Base-by-base conservation (phyloP, 306 rosid species). In the Luffa aegyptiaca region DNA sequence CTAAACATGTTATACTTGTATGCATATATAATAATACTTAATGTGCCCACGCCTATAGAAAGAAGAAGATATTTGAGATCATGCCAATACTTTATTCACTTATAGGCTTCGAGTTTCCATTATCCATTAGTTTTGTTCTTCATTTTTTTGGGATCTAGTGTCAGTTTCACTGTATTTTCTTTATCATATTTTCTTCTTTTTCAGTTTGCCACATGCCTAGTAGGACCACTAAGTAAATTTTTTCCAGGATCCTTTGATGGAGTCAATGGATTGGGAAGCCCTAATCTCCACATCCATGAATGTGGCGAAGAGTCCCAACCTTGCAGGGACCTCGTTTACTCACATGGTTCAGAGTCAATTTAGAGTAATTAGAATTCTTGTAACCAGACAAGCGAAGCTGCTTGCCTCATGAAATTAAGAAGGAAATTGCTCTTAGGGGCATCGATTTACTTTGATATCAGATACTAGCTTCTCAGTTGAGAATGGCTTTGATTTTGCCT, bases 121-220 rank as follows among this genome's bases (percentile, higher is more conserved):
- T 39, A 39, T 3, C 9, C 73, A 6, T 65, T 37, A 36, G 45
- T 64, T 64, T 36, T 65, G 2, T 64, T 36, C 21, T 65, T 37
- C 73, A 65, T 37, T 37, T 63, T 68, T 69, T 20, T 39, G 75
- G 46, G 33, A 69, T 69, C 26, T 41, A 51, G 18, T 74, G 16
- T 8, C 16, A 33, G 21, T 74, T 49, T 3, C 17, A 35, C 58
- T 21, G 58, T 10, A 26, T 35, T 64, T 68, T 68, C 51, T 20
- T 62, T 31, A 62, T 37, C 73, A 65, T 16, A 65, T 21, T 69
- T 69, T 69, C 57, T 44, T 71, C 57, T 31, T 75, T 75, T 53
- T 75, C 48, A 52, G 79, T 52, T 73, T 49, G 79, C 59, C 79
- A 17, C 61, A 35, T 75, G 18, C 31, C 31, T 75, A 41, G 79